Base-by-base conservation (phyloP, 192 early-diverging fungal genomes). In the Umbelopsis sp. region DNA sequence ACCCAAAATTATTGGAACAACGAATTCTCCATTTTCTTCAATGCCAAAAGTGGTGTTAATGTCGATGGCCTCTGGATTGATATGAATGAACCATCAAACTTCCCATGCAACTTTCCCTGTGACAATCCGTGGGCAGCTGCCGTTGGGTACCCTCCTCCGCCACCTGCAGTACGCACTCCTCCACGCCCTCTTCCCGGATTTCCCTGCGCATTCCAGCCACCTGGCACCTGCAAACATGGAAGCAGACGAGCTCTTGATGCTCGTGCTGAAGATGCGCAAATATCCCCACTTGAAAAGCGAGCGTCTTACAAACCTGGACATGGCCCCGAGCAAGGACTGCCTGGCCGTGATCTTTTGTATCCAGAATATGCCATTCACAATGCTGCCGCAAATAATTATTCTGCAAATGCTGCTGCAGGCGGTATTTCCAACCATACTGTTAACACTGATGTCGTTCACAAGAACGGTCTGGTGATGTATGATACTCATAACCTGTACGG, bases 21-120 rank as follows among this genome's bases (percentile, higher is more conserved):
- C 20, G 70, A 80, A 70, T 76, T 89, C 25, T 20, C 37, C 2
- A 47, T 46, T 4, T 76, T 68, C 67, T 37, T 65, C 22, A 5
- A 55, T 2, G 41, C 64, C 25, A 65, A 46, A 21, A 25, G 1
- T 2, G 64, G 74, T 49, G 71, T 77, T 9, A 69, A 78, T 4
- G 75, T 89, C 20, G 86, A 87, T 74, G 88, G 88, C 8, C 68
- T 89, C 58, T 89, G 88, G 88, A 84, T 89, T 46, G 88, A 89
- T 72, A 89, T 89, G 88, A 89, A 89, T 69, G 88, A 87, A 73
- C 66, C 81, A 53, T 65, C 64, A 11, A 65, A 65, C 25, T 65
- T 65, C 37, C 64, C 64, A 18, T 65, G 64, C 35, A 65, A 65
- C 64, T 65, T 65, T 30, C 64, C 64, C 8, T 65, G 64, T 46